Percentiles rank a stretch among this genome's conserved stretches.
phyloP scores from a whole-genome alignment of 2,329 filamentous ascomycete species.

The Stachybotrys elegans region DNA sequence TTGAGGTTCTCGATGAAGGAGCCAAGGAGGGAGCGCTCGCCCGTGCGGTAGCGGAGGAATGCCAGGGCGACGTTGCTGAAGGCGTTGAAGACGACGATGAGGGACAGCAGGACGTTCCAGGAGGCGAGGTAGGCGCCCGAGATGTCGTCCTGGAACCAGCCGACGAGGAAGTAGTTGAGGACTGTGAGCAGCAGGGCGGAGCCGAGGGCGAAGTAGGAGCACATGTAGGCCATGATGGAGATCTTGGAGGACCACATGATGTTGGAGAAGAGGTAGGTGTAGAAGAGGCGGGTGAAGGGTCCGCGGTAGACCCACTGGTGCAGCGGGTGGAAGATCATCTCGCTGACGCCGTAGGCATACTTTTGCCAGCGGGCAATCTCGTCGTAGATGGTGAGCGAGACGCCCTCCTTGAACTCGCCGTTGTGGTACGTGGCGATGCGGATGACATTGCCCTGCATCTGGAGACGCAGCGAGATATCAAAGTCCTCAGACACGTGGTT shows the following conservation, averaged over 20 bases:
- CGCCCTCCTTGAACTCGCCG: slow-evolving; percentile 68
- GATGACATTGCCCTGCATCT: slow-evolving; percentile 62
- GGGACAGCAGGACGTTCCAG: slow-evolving; percentile 58
- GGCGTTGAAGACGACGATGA: slow-evolving; percentile 60
- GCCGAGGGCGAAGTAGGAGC: slow-evolving; percentile 68
- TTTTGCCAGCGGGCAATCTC: slow-evolving; percentile 70
- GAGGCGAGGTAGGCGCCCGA: slow-evolving; percentile 65
- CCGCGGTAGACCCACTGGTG: slow-evolving; percentile 56
- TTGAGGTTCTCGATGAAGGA: slow-evolving; percentile 45
- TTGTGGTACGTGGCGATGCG: slow-evolving; percentile 65
- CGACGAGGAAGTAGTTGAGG: slow-evolving; percentile 66
- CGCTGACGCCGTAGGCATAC: slow-evolving; percentile 67
- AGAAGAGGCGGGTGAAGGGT: slow-evolving; percentile 55
- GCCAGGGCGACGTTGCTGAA: slow-evolving; percentile 58
- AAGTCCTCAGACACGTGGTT: slow-evolving; percentile 74
- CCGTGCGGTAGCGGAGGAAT: slow-evolving; percentile 56
- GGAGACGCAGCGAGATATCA: slow-evolving; percentile 67
- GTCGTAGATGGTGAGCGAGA: slow-evolving; percentile 68
- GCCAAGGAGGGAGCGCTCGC: slow-evolving; percentile 44
- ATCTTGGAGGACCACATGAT: slow-evolving; percentile 63
- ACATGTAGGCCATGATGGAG: slow-evolving; percentile 66
- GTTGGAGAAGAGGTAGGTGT: slow-evolving; percentile 52
- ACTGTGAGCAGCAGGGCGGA: slow-evolving; percentile 62
- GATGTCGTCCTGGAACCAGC: slow-evolving; percentile 63
- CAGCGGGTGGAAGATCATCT: slow-evolving; percentile 65